Conservation (phyloP, 306 rosid species). For the Mucuna pruriens region DNA sequence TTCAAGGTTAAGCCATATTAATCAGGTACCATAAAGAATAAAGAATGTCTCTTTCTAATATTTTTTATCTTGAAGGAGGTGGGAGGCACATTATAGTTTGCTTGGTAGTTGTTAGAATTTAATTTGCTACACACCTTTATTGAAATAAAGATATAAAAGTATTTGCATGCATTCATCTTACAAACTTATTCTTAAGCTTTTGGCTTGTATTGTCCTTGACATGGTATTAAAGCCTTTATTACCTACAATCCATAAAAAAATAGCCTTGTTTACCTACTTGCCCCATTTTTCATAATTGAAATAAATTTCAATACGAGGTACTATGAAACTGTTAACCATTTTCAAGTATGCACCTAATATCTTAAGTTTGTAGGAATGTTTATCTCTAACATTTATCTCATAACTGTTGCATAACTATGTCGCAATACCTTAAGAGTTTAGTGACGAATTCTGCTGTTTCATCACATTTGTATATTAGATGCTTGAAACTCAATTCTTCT, state of each 20-base stretch:
- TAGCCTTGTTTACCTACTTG: too few relatives aligned
- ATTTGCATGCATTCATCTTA: background rate
- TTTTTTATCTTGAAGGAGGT: slow-evolving; percentile 34
- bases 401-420: background rate
- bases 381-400: background rate
- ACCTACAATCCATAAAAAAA: too few relatives aligned
- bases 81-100: slow-evolving; percentile 10
- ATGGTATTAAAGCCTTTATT: background rate
- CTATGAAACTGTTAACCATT: background rate
- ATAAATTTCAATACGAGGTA: background rate
- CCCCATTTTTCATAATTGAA: slow-evolving; percentile 17
- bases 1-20: slow-evolving; percentile 87
- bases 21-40: slow-evolving; percentile 70
- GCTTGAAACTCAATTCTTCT: slow-evolving; percentile 27
- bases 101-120: slow-evolving; percentile 31
- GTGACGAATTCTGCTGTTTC: slow-evolving; percentile 11
- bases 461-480: slow-evolving; percentile 8
- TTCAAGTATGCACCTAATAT: background rate
- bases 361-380: background rate
- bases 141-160: background rate
- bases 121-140: background rate
- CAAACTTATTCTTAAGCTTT: background rate
- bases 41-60: slow-evolving; percentile 21
- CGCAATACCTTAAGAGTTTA: background rate
- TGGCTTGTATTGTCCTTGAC: slow-evolving; percentile 3